Conservation (phyloP, 2,329 filamentous ascomycete species). For the Diaporthe sp. region DNA sequence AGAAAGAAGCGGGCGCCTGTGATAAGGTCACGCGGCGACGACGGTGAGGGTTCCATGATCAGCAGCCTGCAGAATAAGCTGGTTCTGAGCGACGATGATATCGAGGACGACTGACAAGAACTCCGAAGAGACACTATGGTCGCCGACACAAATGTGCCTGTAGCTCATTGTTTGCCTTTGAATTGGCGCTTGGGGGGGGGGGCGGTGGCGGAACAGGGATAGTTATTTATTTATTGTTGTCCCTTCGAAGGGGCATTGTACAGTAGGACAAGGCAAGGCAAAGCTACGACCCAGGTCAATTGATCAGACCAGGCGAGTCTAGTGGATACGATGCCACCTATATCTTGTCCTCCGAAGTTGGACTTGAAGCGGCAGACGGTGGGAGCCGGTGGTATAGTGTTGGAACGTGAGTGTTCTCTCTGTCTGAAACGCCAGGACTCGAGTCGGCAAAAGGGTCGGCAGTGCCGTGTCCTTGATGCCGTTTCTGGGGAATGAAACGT, state of each 20-base stretch:
- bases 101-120: conserved; percentile 70
- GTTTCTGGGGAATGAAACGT: background rate
- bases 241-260: background rate
- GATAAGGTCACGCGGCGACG: conserved; percentile 40
- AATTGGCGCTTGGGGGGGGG: background rate
- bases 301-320: background rate
- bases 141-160: background rate
- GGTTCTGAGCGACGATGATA: conserved; percentile 85
- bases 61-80: conserved; percentile 68
- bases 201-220: background rate
- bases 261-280: background rate
- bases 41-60: conserved; percentile 43
- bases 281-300: background rate
- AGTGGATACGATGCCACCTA: background rate
- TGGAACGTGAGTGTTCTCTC: background rate
- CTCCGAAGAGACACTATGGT: background rate
- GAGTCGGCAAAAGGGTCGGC: background rate
- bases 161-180: background rate
- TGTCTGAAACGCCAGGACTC: background rate
- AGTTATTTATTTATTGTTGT: background rate
- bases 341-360: background rate
- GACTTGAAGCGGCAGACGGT: background rate
- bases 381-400: background rate
- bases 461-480: background rate
- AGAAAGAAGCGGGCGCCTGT: conserved; percentile 54